Evolutionary conservation across 2,329 filamentous ascomycete genomes (phyloP).

Genomic region (Botrytis cinerea): DNA sequence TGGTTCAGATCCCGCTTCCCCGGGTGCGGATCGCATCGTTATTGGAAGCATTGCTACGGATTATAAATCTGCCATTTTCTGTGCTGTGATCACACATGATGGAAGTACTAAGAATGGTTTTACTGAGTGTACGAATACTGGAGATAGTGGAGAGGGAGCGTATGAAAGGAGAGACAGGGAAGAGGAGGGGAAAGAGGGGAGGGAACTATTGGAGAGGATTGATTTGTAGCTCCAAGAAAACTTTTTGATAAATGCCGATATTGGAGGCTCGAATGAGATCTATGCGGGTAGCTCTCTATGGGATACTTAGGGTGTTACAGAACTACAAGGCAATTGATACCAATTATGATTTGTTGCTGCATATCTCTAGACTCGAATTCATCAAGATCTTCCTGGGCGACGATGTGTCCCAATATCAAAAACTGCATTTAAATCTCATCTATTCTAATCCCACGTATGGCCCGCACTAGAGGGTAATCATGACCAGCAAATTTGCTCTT

Average conservation of each 20-base stretch:
- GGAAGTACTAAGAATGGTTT: slow-evolving; percentile 40
- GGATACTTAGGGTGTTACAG: neutral
- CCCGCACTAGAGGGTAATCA: too few relatives aligned
- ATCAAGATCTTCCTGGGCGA: too few relatives aligned
- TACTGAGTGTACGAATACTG: slow-evolving; percentile 39
- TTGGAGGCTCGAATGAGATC: neutral
- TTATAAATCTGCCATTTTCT: slow-evolving; percentile 38
- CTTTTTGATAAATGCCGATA: neutral
- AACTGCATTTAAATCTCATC: neutral
- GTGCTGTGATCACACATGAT: slow-evolving; percentile 41
- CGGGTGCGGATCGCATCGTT: slow-evolving; percentile 41
- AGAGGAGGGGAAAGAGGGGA: slow-evolving; percentile 26
- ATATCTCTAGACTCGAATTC: neutral
- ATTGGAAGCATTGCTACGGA: slow-evolving; percentile 40
- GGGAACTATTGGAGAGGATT: slow-evolving; percentile 32
- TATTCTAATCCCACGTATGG: neutral
- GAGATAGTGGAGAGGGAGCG: slow-evolving; percentile 28
- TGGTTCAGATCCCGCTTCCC: slow-evolving; percentile 35
- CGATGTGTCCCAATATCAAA: too few relatives aligned
- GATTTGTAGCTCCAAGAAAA: slow-evolving; percentile 22
- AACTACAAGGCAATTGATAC: neutral
- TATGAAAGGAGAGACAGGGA: slow-evolving; percentile 22
- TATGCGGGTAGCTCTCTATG: too few relatives aligned
- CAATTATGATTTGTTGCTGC: neutral
- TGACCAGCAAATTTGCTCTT: neutral